These are phyloP conservation scores for Neurospora sp. DNA, from an alignment of 2,329 filamentous ascomycete genomes.

Conservation along the genomic window DNA sequence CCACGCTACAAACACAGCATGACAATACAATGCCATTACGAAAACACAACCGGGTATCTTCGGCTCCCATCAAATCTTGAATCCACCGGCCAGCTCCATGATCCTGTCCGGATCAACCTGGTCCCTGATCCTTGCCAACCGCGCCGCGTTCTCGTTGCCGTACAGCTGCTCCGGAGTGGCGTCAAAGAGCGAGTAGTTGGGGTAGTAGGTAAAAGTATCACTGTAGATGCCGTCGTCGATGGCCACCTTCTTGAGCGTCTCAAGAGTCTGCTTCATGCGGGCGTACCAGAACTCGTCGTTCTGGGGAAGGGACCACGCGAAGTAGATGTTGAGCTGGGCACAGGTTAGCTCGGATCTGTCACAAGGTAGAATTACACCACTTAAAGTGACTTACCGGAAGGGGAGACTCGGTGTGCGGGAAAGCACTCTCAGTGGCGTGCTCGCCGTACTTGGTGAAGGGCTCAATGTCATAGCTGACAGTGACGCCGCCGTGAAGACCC, in stretches of 20 bases:
- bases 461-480: constrained; percentile 21
- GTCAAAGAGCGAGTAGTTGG: constrained; percentile 19
- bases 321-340: constrained; percentile 21
- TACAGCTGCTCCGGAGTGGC: constrained; percentile 15
- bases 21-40: not conserved
- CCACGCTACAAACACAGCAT: not conserved
- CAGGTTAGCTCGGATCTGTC: not conserved
- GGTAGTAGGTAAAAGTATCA: constrained; percentile 15
- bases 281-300: constrained; percentile 22
- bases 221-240: constrained; percentile 20
- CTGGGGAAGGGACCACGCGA: constrained; percentile 14
- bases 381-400: constrained; percentile 12
- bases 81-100: constrained; percentile 21
- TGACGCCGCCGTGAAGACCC: constrained; percentile 10
- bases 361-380: not conserved
- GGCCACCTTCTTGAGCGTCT: constrained; percentile 19
- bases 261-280: constrained; percentile 16
- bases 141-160: constrained; percentile 11
- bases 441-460: constrained; percentile 22
- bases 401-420: constrained; percentile 20
- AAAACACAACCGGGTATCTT: not conserved
- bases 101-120: constrained; percentile 16
- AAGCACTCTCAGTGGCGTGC: constrained; percentile 22
- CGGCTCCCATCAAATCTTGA: constrained; percentile 6
- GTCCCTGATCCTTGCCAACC: constrained; percentile 14